Conservation (phyloP, 1,139 yeast species). For the Candida albicans region DNA sequence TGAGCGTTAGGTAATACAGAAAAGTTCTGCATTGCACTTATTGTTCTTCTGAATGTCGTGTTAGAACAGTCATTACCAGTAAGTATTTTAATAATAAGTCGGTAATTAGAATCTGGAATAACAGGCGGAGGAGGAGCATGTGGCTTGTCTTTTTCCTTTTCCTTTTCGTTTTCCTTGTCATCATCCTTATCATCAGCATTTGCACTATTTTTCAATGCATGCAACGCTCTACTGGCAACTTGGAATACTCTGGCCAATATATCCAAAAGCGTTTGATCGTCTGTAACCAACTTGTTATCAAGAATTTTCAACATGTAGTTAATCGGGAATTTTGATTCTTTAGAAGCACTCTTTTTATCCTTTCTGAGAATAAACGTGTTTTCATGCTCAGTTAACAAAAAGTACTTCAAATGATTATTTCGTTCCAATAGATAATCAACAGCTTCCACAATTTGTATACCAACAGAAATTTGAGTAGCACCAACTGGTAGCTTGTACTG, state of each 20-base stretch:
- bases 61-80: slow-evolving; percentile 87
- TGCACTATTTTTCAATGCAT: slow-evolving; percentile 41
- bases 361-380: slow-evolving; percentile 49
- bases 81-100: slow-evolving; percentile 64
- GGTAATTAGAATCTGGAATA: slow-evolving; percentile 64
- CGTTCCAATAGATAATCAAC: slow-evolving; percentile 70
- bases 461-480: slow-evolving; percentile 67
- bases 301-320: slow-evolving; percentile 65
- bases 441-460: slow-evolving; percentile 77
- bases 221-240: slow-evolving; percentile 73
- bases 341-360: slow-evolving; percentile 29
- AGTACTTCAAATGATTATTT: slow-evolving; percentile 69
- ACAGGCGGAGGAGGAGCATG: slow-evolving; percentile 63
- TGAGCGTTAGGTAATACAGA: slow-evolving; percentile 63
- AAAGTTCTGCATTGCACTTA: slow-evolving; percentile 80
- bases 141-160: slow-evolving; percentile 23
- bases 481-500: slow-evolving; percentile 52
- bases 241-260: slow-evolving; percentile 72
- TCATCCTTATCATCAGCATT: slow-evolving; percentile 6
- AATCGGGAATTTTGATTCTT: slow-evolving; percentile 64
- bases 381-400: slow-evolving; percentile 82
- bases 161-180: neutral
- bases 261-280: slow-evolving; percentile 77
- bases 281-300: slow-evolving; percentile 62
- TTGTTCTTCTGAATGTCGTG: slow-evolving; percentile 80